phyloP scores from a whole-genome alignment of 1,284 basidiomycete species.

The Trichosporon sp. region DNA sequence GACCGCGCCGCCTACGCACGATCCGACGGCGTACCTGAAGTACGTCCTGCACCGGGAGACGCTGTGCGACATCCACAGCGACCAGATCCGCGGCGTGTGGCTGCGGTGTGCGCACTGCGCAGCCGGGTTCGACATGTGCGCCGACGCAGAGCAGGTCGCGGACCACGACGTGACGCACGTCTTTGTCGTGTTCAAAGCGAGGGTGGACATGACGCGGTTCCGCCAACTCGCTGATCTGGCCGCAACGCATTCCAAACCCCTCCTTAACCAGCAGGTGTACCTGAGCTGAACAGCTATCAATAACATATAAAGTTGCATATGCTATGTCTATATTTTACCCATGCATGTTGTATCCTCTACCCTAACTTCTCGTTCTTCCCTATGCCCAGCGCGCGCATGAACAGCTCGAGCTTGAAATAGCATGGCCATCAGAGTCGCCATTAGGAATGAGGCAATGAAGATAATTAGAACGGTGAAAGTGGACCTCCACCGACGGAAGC shows the following conservation, averaged over 20 bases:
- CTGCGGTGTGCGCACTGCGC: conserved; percentile 83
- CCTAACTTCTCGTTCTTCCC: too few relatives aligned
- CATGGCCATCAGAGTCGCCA: neutral
- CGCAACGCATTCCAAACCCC: conserved; percentile 45
- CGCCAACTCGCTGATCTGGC: conserved; percentile 46
- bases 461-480: too few relatives aligned
- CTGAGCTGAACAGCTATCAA: conserved; percentile 19
- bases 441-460: neutral
- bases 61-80: conserved; percentile 54
- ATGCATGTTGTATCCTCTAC: neutral
- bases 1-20: conserved; percentile 62
- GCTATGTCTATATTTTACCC: neutral
- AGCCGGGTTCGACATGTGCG: conserved; percentile 70
- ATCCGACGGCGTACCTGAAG: conserved; percentile 68
- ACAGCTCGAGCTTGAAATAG: too few relatives aligned
- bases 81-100: conserved; percentile 75
- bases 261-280: conserved; percentile 50
- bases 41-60: conserved; percentile 65
- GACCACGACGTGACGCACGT: conserved; percentile 78
- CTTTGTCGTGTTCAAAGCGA: conserved; percentile 82
- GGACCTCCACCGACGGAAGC: neutral
- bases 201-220: conserved; percentile 60
- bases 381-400: too few relatives aligned
- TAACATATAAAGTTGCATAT: neutral
- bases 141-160: conserved; percentile 72